Conservation (phyloP, 352 stramenopile genomes). For the Hyaloperonospora arabidopsidis region DNA sequence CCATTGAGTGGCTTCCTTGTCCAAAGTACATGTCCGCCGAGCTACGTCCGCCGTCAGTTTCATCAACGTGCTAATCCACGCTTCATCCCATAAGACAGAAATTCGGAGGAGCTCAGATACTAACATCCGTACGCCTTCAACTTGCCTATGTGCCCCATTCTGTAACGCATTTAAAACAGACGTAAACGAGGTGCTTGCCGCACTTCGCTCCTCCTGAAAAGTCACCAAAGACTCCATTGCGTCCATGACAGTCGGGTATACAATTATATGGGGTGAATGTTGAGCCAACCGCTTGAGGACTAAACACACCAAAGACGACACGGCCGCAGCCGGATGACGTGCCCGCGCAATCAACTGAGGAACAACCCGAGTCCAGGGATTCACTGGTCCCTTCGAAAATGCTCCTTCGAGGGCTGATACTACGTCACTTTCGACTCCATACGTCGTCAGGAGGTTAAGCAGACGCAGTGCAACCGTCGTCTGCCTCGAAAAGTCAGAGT, state of each 20-base stretch:
- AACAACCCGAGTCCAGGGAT: slow-evolving; percentile 56
- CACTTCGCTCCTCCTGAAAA: slow-evolving; percentile 5
- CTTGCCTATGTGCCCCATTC: slow-evolving; percentile 30
- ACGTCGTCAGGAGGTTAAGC: slow-evolving; percentile 56
- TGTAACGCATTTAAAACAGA: slow-evolving; percentile 41
- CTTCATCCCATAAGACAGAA: slow-evolving; percentile 79
- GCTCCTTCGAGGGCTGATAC: slow-evolving; percentile 32
- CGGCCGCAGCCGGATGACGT: slow-evolving; percentile 41
- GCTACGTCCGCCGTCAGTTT: slow-evolving; percentile 71
- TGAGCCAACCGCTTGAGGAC: slow-evolving; percentile 62
- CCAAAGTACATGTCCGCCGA: slow-evolving; percentile 54
- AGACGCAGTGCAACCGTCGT: slow-evolving; percentile 55
- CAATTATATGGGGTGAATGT: slow-evolving; percentile 53
- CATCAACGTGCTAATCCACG: slow-evolving; percentile 57
- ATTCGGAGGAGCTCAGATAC: slow-evolving; percentile 71
- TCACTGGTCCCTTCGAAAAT: slow-evolving; percentile 42
- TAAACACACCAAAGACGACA: slow-evolving; percentile 44
- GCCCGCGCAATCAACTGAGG: slow-evolving; percentile 65
- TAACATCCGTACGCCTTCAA: slow-evolving; percentile 50
- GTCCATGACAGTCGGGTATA: slow-evolving; percentile 72
- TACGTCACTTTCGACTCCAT: slow-evolving; percentile 42
- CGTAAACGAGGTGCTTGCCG: slow-evolving; percentile 23
- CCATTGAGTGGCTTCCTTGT: slow-evolving; percentile 67
- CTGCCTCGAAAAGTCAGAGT: slow-evolving; percentile 12
- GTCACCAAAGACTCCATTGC: slow-evolving; percentile 22